phyloP scores from a whole-genome alignment of 169 alveolate genomes.

The Fabrea salina region DNA sequence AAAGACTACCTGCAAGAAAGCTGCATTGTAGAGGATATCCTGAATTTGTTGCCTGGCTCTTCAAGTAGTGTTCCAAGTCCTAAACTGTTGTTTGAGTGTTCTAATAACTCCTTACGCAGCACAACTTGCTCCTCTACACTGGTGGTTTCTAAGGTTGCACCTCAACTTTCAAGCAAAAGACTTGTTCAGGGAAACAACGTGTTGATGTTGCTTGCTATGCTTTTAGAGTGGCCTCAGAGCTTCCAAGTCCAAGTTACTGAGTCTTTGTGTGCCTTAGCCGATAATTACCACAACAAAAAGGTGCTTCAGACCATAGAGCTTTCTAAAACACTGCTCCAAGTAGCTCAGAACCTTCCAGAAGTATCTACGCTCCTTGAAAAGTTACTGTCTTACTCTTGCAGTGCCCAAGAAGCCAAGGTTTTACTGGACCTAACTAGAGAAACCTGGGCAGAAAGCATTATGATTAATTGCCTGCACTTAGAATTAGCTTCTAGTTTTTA shows the following conservation, averaged over 20 bases:
- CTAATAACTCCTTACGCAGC: too few relatives aligned
- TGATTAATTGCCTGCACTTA: neutral
- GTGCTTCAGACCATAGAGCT: neutral
- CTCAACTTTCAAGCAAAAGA: too few relatives aligned
- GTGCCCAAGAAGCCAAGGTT: neutral
- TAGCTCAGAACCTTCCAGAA: neutral
- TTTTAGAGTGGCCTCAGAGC: neutral
- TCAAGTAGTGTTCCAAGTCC: too few relatives aligned
- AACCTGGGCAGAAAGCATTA: neutral
- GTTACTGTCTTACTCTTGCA: slow-evolving; percentile 8
- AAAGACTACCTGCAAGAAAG: too few relatives aligned
- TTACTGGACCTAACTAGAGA: neutral
- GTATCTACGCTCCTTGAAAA: neutral
- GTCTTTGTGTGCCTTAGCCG: neutral
- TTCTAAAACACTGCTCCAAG: neutral
- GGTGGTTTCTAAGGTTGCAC: too few relatives aligned
- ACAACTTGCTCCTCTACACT: too few relatives aligned
- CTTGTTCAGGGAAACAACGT: too few relatives aligned
- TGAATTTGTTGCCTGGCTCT: too few relatives aligned
- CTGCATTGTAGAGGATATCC: too few relatives aligned
- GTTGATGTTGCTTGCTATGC: too few relatives aligned
- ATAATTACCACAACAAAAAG: neutral
- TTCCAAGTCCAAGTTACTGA: neutral
- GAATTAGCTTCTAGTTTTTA: neutral
- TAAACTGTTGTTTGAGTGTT: too few relatives aligned